Conservation (phyloP, 345 rosid genomes). For the Eucalyptus microcorys region DNA sequence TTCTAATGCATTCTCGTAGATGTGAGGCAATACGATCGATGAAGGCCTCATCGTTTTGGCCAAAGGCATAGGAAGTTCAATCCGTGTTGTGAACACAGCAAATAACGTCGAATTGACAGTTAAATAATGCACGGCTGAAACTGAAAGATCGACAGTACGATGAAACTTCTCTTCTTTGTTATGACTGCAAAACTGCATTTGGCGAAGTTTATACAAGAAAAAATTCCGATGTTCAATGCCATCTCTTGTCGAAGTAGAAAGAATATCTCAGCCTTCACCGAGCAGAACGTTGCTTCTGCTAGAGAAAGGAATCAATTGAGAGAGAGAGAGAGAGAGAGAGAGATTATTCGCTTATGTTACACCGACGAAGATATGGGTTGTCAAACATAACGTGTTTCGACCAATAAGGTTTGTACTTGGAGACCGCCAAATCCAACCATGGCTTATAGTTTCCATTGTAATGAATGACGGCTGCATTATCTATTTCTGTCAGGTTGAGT, state of each 20-base stretch:
- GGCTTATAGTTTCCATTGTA: conserved; percentile 98
- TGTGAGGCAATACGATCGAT: not conserved
- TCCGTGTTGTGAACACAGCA: not conserved
- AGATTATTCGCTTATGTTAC: conserved; percentile 42
- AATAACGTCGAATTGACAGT: not conserved
- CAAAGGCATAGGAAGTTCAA: not conserved
- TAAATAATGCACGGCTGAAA: not conserved
- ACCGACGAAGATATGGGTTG: conserved; percentile 60
- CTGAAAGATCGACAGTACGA: not conserved
- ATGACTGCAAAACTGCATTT: not conserved
- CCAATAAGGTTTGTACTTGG: conserved; percentile 88
- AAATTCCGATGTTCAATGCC: not conserved
- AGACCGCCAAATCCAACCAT: conserved; percentile 83
- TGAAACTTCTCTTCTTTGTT: not conserved
- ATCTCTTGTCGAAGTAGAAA: not conserved
- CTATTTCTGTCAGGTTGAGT: conserved; percentile 82
- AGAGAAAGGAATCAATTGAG: not conserved
- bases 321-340: not conserved
- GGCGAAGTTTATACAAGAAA: not conserved
- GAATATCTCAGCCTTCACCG: not conserved
- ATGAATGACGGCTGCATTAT: conserved; percentile 82
- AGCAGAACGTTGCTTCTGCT: not conserved
- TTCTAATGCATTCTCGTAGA: not conserved
- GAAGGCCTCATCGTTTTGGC: not conserved
- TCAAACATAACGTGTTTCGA: conserved; percentile 61